Evolutionary conservation across 176 grass and related monocot species (phyloP), one percentile per base, ranked within the genome.

Genomic region (Bromus sterilis): DNA sequence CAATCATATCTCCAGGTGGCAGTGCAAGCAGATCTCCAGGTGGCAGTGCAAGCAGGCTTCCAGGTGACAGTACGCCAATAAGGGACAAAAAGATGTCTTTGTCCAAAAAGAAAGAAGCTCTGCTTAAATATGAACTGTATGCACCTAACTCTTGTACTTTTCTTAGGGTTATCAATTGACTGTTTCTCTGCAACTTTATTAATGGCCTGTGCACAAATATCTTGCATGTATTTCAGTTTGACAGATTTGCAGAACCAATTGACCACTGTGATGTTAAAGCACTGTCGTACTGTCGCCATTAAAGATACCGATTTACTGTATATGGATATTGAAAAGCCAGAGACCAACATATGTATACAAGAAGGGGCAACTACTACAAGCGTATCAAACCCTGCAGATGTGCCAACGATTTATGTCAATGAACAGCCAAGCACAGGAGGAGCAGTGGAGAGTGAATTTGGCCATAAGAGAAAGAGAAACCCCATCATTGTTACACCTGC

Each of bases 221-320:
- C 34, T 56, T 76, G 39, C 48, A 85, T 86, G 49, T 77, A 28
- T 82, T 95, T 81, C 86, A 98, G 95, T 83, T 98, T 98, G 88
- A 98, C 95, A 80, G 92, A 98, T 76, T 89, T 98, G 83, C 88
- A 98, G 86, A 95, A 93, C 81, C 95, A 98, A 36, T 73, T 98
- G 76, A 89, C 87, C 62, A 87, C 78, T 70, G 83, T 89, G 12
- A 71, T 98, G 29, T 82, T 86, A 73, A 95, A 94, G 76, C 75
- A 95, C 60, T 82, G 91, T 33, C 71, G 82, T 72, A 80, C 83
- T 86, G 81, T 77, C 56, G 84, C 82, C 65, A 82, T 70, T 26
- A 89, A 83, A 84, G 86, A 89, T 37, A 23, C 76, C 42, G 58
- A 85, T 35, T 41, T 78, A 49, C 76, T 78, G 2, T 63, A 68